Percentiles rank a stretch among this genome's conserved stretches.
phyloP scores from a whole-genome alignment of 495 filamentous ascomycete genomes.

The Xylaria cubensis region DNA sequence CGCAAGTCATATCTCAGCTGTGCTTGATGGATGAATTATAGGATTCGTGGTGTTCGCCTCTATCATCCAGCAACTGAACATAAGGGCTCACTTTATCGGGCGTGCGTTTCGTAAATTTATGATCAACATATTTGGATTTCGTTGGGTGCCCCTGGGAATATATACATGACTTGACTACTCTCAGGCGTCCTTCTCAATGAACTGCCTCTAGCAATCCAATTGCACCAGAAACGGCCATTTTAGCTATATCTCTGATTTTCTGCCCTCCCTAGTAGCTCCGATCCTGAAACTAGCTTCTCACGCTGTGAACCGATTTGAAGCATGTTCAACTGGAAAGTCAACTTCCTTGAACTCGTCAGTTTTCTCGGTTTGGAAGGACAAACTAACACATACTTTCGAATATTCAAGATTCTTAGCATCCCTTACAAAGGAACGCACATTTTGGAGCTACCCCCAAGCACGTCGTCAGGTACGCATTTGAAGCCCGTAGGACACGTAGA shows the following conservation, averaged over 20 bases:
- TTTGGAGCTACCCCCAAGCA: neutral
- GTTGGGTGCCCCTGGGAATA: neutral
- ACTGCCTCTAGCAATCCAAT: neutral
- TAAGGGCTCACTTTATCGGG: neutral
- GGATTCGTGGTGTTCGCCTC: neutral
- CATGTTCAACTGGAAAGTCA: neutral
- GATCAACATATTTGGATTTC: neutral
- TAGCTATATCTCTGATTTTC: neutral
- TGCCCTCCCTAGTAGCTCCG: neutral
- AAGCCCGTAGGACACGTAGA: neutral
- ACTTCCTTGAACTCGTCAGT: neutral
- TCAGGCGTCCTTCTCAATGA: neutral
- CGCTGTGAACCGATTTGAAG: neutral
- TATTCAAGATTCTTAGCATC: too few species aligned
- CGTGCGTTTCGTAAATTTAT: neutral
- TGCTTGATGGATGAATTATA: neutral
- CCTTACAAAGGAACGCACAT: constrained; percentile 13
- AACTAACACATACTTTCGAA: neutral
- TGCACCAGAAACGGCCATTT: neutral
- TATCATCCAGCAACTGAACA: too few species aligned
- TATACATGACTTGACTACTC: neutral
- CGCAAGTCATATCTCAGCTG: constrained; percentile 19
- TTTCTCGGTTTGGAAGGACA: neutral
- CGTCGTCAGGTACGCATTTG: constrained; percentile 3
- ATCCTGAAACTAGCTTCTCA: neutral